Percentiles rank a stretch among this genome's conserved stretches.
Conservation (phyloP, 805 yeast genomes). For the Komagataella populi region DNA sequence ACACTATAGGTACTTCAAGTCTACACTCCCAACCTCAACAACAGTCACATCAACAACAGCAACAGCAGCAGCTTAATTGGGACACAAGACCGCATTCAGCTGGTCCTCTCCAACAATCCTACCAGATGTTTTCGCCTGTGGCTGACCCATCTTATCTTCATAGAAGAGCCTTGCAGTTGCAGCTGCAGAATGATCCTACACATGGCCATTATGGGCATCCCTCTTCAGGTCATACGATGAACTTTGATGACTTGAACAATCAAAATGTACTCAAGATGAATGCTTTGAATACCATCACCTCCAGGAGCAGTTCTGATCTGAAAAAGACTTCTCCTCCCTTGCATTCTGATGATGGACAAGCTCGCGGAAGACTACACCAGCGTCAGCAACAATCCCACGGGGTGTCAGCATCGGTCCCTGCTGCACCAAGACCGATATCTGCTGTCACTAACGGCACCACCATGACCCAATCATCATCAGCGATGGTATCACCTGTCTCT, state of each 20-base stretch:
- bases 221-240: slow-evolving; percentile 2
- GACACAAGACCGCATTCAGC: slow-evolving; percentile 2
- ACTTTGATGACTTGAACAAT: slow-evolving; percentile 6
- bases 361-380: background rate
- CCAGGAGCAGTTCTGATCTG: slow-evolving; percentile 14
- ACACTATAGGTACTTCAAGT: background rate
- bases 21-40: slow-evolving; percentile 6
- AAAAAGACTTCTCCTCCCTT: background rate
- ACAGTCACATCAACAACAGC: slow-evolving; percentile 9
- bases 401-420: background rate
- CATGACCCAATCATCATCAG: background rate
- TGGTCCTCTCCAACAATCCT: slow-evolving; percentile 4
- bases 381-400: background rate
- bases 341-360: background rate
- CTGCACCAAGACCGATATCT: background rate
- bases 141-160: slow-evolving; percentile 10
- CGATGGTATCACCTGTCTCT: slow-evolving; percentile 8
- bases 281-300: slow-evolving; percentile 52
- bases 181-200: slow-evolving; percentile 2
- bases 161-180: slow-evolving; percentile 9
- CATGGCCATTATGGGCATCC: background rate
- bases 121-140: slow-evolving; percentile 14
- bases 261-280: slow-evolving; percentile 43
- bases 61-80: slow-evolving; percentile 4
- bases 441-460: background rate